A percentile compares a stretch with the other conserved stretches of the same genome.
Conservation (phyloP, 805 yeast genomes). For the Candida bentonensis region DNA sequence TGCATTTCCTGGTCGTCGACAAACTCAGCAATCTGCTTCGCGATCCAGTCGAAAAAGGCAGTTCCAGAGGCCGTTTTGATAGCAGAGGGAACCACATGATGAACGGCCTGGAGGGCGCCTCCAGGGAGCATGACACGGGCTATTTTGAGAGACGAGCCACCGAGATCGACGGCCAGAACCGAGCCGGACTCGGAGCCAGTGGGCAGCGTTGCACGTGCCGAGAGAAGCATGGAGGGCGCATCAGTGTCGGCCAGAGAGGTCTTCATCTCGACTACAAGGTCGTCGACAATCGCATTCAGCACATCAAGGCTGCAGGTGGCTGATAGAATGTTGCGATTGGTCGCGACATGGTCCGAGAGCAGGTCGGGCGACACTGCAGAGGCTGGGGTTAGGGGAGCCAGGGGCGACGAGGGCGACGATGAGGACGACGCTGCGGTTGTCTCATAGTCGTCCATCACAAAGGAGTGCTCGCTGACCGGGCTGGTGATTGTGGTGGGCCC, state of each 20-base stretch:
- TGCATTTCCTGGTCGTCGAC: constrained; percentile 7
- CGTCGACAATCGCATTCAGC: constrained; percentile 7
- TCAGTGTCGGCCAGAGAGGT: constrained; percentile 2
- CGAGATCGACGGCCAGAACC: constrained; percentile 72
- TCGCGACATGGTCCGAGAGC: not conserved
- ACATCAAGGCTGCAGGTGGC: not conserved
- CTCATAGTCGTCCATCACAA: not conserved
- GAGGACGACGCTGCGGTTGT: not conserved
- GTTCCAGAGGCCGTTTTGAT: constrained; percentile 17
- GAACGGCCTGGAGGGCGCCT: constrained; percentile 18
- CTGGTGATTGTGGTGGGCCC: not conserved
- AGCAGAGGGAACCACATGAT: constrained; percentile 11
- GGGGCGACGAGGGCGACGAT: not conserved
- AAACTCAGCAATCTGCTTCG: constrained; percentile 11
- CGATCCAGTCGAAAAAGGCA: constrained; percentile 21
- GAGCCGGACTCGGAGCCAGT: constrained; percentile 66
- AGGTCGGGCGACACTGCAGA: not conserved
- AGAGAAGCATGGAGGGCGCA: constrained; percentile 54
- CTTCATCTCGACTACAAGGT: constrained; percentile 5
- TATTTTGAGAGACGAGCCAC: constrained; percentile 87
- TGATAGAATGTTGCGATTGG: not conserved
- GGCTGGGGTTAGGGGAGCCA: not conserved
- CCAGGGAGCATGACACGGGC: constrained; percentile 67
- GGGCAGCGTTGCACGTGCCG: constrained; percentile 65
- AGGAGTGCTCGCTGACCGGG: not conserved